These are phyloP conservation scores for Phytophthora pisi DNA, from an alignment of 352 stramenopile genomes.

Conservation along the genomic window DNA sequence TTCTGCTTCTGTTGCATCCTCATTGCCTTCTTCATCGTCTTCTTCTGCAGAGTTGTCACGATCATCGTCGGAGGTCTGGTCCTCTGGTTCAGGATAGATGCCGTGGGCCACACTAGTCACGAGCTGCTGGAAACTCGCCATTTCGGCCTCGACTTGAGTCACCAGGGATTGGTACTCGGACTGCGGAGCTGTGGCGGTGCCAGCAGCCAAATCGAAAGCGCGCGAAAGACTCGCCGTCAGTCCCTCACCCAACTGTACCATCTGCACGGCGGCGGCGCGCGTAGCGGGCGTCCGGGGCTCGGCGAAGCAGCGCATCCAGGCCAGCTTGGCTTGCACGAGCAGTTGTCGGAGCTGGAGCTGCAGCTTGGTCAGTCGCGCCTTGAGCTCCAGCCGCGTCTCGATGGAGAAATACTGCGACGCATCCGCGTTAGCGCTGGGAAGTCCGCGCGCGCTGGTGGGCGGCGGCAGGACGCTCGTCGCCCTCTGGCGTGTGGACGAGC, in stretches of 20 bases:
- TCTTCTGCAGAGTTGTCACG: slow-evolving; percentile 18
- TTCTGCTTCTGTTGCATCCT: slow-evolving; percentile 1
- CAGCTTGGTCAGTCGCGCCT: slow-evolving; percentile 43
- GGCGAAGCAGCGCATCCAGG: slow-evolving; percentile 66
- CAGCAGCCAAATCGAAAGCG: slow-evolving; percentile 46
- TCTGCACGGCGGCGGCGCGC: slow-evolving; percentile 22
- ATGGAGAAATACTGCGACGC: slow-evolving; percentile 61
- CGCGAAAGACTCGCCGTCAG: slow-evolving; percentile 45
- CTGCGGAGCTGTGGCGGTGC: slow-evolving; percentile 37
- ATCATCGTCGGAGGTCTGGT: slow-evolving; percentile 13
- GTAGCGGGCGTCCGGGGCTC: slow-evolving; percentile 3
- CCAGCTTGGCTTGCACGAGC: slow-evolving; percentile 60
- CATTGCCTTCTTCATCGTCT: slow-evolving; percentile 7
- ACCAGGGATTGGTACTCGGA: slow-evolving; percentile 58
- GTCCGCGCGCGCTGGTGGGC: slow-evolving; percentile 15
- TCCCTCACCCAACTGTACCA: slow-evolving; percentile 52
- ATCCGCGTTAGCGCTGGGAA: slow-evolving; percentile 28
- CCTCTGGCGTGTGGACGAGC: slow-evolving; percentile 28
- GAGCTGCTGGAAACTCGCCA: slow-evolving; percentile 46
- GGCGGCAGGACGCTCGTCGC: slow-evolving; percentile 15
- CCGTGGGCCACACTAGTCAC: slow-evolving; percentile 34
- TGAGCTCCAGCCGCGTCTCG: slow-evolving; percentile 61
- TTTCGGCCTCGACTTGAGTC: slow-evolving; percentile 41
- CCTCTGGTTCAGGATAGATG: slow-evolving; percentile 18
- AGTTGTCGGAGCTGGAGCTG: slow-evolving; percentile 46